A percentile compares a stretch with the other conserved stretches of the same genome.
These are phyloP conservation scores for Karstenula rhodostoma DNA, from an alignment of 2,329 filamentous ascomycete species.

Conservation along the genomic window DNA sequence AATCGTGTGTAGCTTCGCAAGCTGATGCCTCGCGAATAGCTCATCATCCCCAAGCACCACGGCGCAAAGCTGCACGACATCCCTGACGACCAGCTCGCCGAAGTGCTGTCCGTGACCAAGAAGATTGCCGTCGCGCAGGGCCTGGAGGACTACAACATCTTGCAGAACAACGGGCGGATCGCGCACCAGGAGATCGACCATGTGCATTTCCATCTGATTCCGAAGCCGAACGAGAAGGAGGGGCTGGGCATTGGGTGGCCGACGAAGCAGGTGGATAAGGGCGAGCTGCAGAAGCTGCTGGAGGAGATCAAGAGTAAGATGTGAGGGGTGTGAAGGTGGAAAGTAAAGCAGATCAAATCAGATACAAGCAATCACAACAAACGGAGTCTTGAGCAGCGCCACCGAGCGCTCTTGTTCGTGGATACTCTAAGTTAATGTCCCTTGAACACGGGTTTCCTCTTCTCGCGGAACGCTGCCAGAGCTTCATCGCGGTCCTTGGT, in stretches of 20 bases:
- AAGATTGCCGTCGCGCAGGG: slow-evolving; percentile 81
- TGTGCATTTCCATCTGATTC: slow-evolving; percentile 97
- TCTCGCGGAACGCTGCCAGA: slow-evolving; percentile 81
- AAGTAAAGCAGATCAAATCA: background rate
- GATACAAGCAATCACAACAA: background rate
- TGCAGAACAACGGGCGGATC: slow-evolving; percentile 93
- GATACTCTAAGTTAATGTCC: slow-evolving; percentile 49
- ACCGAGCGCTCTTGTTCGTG: background rate
- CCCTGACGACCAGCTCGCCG: slow-evolving; percentile 83
- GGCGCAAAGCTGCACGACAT: slow-evolving; percentile 92
- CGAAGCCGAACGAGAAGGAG: slow-evolving; percentile 85
- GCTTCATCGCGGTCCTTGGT: slow-evolving; percentile 92
- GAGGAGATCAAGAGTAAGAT: slow-evolving; percentile 93
- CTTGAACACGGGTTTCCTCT: slow-evolving; percentile 74
- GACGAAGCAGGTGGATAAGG: slow-evolving; percentile 77
- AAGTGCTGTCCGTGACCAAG: slow-evolving; percentile 88
- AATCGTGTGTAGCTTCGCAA: background rate
- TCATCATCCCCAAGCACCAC: slow-evolving; percentile 95
- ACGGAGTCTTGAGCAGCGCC: background rate
- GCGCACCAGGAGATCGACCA: slow-evolving; percentile 95
- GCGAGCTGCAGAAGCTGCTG: slow-evolving; percentile 77
- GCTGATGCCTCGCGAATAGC: slow-evolving; percentile 60
- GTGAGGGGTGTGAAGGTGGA: slow-evolving; percentile 51
- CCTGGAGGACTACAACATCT: slow-evolving; percentile 84
- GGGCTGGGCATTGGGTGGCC: slow-evolving; percentile 86